These are phyloP conservation scores for Ascochyta pisi DNA, from an alignment of 2,329 filamentous ascomycete genomes.

Conservation along the genomic window DNA sequence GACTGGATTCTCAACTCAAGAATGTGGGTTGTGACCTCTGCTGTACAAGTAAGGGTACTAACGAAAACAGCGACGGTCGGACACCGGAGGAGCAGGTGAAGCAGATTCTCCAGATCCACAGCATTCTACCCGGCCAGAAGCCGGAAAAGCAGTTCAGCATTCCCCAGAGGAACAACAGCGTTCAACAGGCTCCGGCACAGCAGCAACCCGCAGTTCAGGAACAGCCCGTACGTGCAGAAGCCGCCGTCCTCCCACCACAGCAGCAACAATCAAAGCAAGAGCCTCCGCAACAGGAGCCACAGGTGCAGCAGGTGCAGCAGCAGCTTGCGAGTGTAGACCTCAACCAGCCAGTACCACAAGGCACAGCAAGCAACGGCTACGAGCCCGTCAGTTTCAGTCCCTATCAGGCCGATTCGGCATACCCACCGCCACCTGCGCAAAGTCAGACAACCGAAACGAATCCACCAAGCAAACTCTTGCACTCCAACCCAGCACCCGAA, in stretches of 20 bases:
- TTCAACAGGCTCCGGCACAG: conserved; percentile 18
- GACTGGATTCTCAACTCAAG: conserved; percentile 94
- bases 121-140: conserved; percentile 81
- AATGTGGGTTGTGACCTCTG: conserved; percentile 64
- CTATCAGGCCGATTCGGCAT: conserved; percentile 4
- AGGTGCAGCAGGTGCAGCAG: conserved; percentile 17
- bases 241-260: conserved; percentile 7
- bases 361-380: background rate
- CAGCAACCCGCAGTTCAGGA: conserved; percentile 4
- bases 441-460: conserved; percentile 23
- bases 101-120: conserved; percentile 86
- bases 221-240: background rate
- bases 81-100: conserved; percentile 74
- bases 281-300: conserved; percentile 8
- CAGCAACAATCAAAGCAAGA: conserved; percentile 7
- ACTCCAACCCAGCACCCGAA: conserved; percentile 32
- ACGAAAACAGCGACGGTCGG: conserved; percentile 57
- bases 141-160: conserved; percentile 58
- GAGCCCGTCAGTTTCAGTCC: conserved; percentile 12
- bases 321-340: conserved; percentile 17
- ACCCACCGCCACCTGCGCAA: conserved; percentile 8
- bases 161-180: conserved; percentile 59
- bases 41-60: background rate
- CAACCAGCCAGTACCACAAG: conserved; percentile 21
- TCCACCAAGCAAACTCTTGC: conserved; percentile 37